Base-by-base conservation (phyloP, 2,329 filamentous ascomycete species). In the Aspergillus glaucus region DNA sequence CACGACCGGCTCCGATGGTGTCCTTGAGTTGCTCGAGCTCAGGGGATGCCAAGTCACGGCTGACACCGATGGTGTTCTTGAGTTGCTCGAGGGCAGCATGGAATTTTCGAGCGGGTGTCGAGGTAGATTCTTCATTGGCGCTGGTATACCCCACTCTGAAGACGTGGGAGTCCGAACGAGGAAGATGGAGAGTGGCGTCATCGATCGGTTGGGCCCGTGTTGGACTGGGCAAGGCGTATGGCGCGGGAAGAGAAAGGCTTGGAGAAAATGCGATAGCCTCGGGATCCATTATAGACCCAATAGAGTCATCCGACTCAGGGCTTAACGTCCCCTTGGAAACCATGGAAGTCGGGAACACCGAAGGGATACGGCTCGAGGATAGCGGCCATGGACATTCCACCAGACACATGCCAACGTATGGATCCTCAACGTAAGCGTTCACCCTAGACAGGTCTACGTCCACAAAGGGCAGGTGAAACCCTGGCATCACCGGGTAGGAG, bases 381-480 rank as follows among this genome's bases (percentile, higher is more conserved):
- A 10, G n/a, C 6, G 34, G 32, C 7, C 30, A 26, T 15, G 30
- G 32, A 45, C 12, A 55, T 5, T 48, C 43, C n/a, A 54, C 21
- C n/a, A 61, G 34, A 24, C 60, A 62, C 48, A 61, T 49, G 1
- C 57, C 61, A 26, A 56, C 48, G 10, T 30, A 30, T 30, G 26
- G 26, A 12, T 30, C 26, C 26, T 30, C 26, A 30, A 30, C 26
- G 26, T 30, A 30, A 30, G 26, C 26, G 26, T 10, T 12, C 26
- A 30, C 26, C 10, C 26, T 9, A 30, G 26, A 30, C 10, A 30
- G 26, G 10, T 22, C 22, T 9, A 30, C 9, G 10, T 30, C 26
- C 9, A 30, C 26, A 12, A 30, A 30, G 26, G 26, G 26, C 26
- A 30, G 26, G 10, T 12, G 26, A 30, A 30, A 12, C 10, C 9